These are phyloP conservation scores for Odontarrhena argentea DNA, from an alignment of 345 rosid species.

Conservation along the genomic window DNA sequence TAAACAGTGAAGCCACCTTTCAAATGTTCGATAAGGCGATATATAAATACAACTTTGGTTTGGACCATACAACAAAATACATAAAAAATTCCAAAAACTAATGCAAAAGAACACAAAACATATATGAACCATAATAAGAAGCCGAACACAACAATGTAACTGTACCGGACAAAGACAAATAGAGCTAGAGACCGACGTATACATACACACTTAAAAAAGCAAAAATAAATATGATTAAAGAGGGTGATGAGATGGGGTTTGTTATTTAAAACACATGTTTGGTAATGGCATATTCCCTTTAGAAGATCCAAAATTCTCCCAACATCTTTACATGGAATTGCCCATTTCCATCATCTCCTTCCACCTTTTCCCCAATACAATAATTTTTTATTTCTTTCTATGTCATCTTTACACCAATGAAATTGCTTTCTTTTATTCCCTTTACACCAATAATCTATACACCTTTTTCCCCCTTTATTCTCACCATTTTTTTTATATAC, in stretches of 20 bases:
- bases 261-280: conserved; percentile 36
- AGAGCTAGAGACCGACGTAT: conserved; percentile 6
- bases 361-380: conserved; percentile 22
- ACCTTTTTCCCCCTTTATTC: neutral
- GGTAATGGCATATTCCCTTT: conserved; percentile 46
- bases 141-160: conserved; percentile 21
- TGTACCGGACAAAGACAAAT: conserved; percentile 29
- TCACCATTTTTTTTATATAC: neutral
- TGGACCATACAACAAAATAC: neutral
- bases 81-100: neutral
- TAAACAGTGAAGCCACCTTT: conserved; percentile 23
- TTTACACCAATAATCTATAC: conserved; percentile 25
- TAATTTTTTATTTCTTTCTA: conserved; percentile 27
- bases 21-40: conserved; percentile 11
- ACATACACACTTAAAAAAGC: conserved; percentile 17
- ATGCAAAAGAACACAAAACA: conserved; percentile 5
- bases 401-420: conserved; percentile 45
- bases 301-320: conserved; percentile 44
- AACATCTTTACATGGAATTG: conserved; percentile 40
- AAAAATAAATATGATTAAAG: neutral
- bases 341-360: conserved; percentile 40
- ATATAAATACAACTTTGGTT: neutral
- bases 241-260: conserved; percentile 13
- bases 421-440: conserved; percentile 33
- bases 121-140: conserved; percentile 7